phyloP scores from a whole-genome alignment of 495 filamentous ascomycete species.

The Durotheca rogersii region DNA sequence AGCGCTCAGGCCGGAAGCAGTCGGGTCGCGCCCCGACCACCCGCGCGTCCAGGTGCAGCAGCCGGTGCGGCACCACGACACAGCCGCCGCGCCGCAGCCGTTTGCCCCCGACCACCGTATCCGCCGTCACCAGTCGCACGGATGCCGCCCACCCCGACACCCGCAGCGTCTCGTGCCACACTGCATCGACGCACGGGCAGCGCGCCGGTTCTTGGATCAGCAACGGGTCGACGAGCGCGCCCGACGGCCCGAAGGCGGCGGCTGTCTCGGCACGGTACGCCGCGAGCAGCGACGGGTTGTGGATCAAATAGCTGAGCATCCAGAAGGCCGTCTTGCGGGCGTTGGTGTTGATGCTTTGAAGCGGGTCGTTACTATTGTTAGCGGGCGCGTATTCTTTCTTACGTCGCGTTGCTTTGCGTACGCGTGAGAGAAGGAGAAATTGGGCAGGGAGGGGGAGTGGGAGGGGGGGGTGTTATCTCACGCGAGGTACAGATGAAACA shows the following conservation, averaged over 20 bases:
- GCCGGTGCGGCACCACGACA: conserved; percentile 37
- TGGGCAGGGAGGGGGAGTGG: background rate
- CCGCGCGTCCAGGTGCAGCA: conserved; percentile 34
- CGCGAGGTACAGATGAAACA: background rate
- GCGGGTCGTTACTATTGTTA: background rate
- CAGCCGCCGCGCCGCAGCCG: conserved; percentile 24
- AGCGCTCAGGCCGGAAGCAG: conserved; percentile 30
- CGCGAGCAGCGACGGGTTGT: conserved; percentile 2
- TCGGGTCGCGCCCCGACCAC: conserved; percentile 23
- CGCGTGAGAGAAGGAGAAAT: background rate
- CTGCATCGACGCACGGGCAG: conserved; percentile 20
- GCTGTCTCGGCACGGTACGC: conserved; percentile 15
- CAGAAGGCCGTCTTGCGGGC: conserved; percentile 34
- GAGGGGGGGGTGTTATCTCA: conserved; percentile 1
- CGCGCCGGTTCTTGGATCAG: conserved; percentile 7
- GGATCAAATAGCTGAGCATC: conserved; percentile 27
- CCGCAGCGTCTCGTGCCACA: conserved; percentile 32
- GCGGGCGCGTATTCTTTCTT: no score
- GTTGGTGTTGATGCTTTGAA: conserved; percentile 26
- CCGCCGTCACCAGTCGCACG: conserved; percentile 26
- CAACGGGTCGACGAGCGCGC: background rate
- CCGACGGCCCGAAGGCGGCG: background rate
- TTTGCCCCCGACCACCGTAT: conserved; percentile 29
- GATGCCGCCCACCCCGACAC: conserved; percentile 15
- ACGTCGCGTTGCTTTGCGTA: no score